phyloP scores from a whole-genome alignment of 805 yeast genomes.

The Yamadazyma paraphyllophila region DNA sequence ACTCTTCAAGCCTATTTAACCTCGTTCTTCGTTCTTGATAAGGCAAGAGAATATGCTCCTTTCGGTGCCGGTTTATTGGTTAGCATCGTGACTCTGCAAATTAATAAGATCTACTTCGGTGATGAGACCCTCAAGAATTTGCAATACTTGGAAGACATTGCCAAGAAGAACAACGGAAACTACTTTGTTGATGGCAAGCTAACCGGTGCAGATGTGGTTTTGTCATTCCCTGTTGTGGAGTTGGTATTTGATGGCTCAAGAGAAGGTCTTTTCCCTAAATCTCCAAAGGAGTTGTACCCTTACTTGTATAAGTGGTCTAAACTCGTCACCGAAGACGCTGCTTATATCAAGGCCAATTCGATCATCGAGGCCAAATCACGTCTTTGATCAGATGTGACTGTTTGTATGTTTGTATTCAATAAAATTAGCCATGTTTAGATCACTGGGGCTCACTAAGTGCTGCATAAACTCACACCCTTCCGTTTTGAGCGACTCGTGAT shows the following conservation, averaged over 20 bases:
- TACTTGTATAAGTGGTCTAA: slow-evolving; percentile 24
- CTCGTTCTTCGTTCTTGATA: slow-evolving; percentile 25
- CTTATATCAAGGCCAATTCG: slow-evolving; percentile 6
- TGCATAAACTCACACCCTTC: too few species aligned
- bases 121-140: slow-evolving; percentile 24
- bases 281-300: slow-evolving; percentile 18
- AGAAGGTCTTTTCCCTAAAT: slow-evolving; percentile 14
- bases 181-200: slow-evolving; percentile 50
- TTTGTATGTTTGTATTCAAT: background rate
- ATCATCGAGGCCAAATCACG: slow-evolving; percentile 4
- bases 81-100: slow-evolving; percentile 18
- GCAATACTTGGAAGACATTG: slow-evolving; percentile 27
- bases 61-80: slow-evolving; percentile 23
- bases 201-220: slow-evolving; percentile 57
- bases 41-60: slow-evolving; percentile 29
- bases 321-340: slow-evolving; percentile 5
- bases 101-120: slow-evolving; percentile 26
- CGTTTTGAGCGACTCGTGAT: too few species aligned
- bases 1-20: slow-evolving; percentile 52
- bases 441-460: too few species aligned
- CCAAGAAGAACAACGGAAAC: slow-evolving; percentile 23
- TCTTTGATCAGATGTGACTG: background rate
- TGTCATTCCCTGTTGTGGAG: slow-evolving; percentile 44
- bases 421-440: too few species aligned
- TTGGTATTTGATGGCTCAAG: slow-evolving; percentile 24